These are phyloP conservation scores for Lizonia empirigonia DNA, from an alignment of 2,329 filamentous ascomycete species.

Conservation along the genomic window DNA sequence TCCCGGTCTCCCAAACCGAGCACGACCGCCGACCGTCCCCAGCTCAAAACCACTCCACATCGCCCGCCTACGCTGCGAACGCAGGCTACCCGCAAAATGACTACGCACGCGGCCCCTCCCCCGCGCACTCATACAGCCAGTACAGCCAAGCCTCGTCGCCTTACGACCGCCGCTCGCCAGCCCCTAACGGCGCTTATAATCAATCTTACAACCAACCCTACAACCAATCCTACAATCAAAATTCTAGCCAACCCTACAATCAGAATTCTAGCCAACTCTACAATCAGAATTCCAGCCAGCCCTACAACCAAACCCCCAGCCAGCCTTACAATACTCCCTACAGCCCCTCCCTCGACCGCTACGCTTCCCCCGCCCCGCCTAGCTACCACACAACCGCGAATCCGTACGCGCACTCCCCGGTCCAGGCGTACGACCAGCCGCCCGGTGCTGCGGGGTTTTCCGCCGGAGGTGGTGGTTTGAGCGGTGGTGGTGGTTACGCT, in stretches of 20 bases:
- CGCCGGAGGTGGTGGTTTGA: too few relatives aligned
- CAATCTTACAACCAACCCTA: conserved; percentile 6
- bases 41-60: conserved; percentile 17
- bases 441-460: too few relatives aligned
- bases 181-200: conserved; percentile 4
- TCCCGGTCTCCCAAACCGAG: conserved; percentile 32
- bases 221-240: conserved; percentile 2
- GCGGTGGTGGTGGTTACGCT: neutral
- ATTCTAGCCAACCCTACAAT: conserved; percentile 11
- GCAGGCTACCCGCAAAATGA: conserved; percentile 17
- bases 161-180: conserved; percentile 16
- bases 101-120: conserved; percentile 20
- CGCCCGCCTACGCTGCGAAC: conserved; percentile 21
- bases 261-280: conserved; percentile 5
- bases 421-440: conserved; percentile 1
- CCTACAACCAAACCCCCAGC: conserved; percentile 9
- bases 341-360: conserved; percentile 1
- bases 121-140: conserved; percentile 22
- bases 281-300: too few relatives aligned
- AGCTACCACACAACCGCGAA: conserved; percentile 13
- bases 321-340: conserved; percentile 6
- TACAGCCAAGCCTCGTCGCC: conserved; percentile 18
- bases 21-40: conserved; percentile 25
- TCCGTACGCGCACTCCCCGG: conserved; percentile 1
- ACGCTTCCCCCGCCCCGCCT: conserved; percentile 9